phyloP scores from a whole-genome alignment of 2,329 filamentous ascomycete genomes.

The Cladosporium sp. region DNA sequence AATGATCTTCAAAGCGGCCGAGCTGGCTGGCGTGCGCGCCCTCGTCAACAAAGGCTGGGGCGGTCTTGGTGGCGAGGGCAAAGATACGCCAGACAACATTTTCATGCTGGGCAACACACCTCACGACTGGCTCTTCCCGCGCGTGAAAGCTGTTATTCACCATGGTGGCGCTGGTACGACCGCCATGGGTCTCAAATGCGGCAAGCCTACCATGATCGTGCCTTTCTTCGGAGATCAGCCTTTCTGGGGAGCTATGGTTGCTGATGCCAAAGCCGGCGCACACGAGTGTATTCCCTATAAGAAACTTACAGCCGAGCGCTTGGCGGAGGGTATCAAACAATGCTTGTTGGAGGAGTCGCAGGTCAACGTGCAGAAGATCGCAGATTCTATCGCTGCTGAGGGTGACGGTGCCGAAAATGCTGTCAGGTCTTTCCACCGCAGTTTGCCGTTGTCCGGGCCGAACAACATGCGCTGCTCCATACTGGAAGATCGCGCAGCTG shows the following conservation, averaged over 20 bases:
- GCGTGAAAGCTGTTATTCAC: constrained; percentile 53
- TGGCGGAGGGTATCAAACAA: constrained; percentile 67
- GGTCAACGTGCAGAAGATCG: constrained; percentile 55
- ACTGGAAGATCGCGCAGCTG: constrained; percentile 58
- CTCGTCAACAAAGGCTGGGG: constrained; percentile 56
- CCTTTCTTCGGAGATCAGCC: constrained; percentile 78
- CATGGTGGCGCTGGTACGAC: constrained; percentile 70
- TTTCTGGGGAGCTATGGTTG: constrained; percentile 72
- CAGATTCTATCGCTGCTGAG: constrained; percentile 59
- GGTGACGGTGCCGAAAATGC: constrained; percentile 68
- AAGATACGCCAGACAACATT: constrained; percentile 39
- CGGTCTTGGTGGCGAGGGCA: constrained; percentile 38
- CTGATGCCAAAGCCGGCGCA: constrained; percentile 60
- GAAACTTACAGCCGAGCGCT: constrained; percentile 56
- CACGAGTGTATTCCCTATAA: constrained; percentile 64
- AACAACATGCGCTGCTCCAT: constrained; percentile 63
- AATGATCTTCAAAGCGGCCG: constrained; percentile 68
- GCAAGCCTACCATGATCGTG: constrained; percentile 69
- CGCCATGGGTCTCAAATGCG: constrained; percentile 68
- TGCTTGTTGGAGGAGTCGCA: constrained; percentile 60
- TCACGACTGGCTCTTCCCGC: constrained; percentile 57
- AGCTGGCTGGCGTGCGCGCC: constrained; percentile 46
- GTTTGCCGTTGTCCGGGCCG: constrained; percentile 46
- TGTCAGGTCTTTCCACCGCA: constrained; percentile 62
- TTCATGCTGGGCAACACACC: constrained; percentile 53